Conservation (phyloP, 2,329 filamentous ascomycete genomes). For the Plectosphaerella cucumerina region DNA sequence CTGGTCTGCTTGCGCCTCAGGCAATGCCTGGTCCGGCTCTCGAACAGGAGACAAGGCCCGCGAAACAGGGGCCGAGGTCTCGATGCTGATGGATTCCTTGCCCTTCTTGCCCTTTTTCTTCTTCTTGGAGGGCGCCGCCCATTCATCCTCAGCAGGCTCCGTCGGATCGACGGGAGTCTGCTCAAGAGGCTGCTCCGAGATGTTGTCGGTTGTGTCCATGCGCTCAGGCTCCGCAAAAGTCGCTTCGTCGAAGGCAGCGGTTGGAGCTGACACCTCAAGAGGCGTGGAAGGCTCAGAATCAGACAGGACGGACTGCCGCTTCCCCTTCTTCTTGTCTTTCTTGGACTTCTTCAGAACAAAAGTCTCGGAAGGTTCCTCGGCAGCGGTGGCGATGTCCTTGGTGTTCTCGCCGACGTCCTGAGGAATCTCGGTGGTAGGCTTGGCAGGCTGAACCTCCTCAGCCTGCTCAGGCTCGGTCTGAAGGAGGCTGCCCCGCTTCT, state of each 20-base stretch:
- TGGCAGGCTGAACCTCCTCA: background rate
- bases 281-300: background rate
- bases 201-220: constrained; percentile 2
- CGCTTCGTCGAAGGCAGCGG: background rate
- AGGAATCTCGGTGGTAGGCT: background rate
- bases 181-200: background rate
- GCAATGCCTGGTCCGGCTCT: background rate
- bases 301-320: constrained; percentile 10
- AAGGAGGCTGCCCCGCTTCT: constrained; percentile 6
- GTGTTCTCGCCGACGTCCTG: background rate
- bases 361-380: background rate
- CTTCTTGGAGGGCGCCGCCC: constrained; percentile 13
- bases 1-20: background rate
- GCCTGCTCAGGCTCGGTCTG: background rate
- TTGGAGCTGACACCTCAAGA: background rate
- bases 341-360: constrained; percentile 12
- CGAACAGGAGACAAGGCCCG: constrained; percentile 1
- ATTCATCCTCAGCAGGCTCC: constrained; percentile 9
- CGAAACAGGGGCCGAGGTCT: background rate
- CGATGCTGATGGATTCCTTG: background rate
- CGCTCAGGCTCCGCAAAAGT: background rate
- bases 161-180: background rate
- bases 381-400: background rate
- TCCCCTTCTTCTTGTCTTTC: constrained; percentile 22
- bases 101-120: constrained; percentile 21